Base-by-base conservation (phyloP, 768 basidiomycete species). In the Lepiota subincarnata region DNA sequence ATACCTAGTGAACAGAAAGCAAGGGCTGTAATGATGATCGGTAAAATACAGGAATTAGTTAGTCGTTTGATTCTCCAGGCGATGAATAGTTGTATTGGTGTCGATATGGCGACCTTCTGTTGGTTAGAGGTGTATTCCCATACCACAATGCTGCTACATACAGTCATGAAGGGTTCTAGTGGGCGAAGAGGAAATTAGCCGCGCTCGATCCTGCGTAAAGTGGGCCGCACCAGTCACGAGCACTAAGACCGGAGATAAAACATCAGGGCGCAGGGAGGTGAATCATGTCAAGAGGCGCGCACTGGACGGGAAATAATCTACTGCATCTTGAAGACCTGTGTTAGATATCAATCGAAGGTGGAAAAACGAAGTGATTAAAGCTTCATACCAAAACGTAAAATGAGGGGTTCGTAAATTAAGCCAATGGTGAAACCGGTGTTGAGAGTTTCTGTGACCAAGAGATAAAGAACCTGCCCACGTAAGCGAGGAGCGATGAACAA, bases 401-500 rank as follows among this genome's bases (percentile, higher is more conserved):
- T 73, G 1, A 79, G 66, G 0, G 76, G 75, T 55, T 79, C 69
- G 41, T 72, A 79, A 60, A 78, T 69, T 59, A 77, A 70, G 4
- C 66, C 67, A 42, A 78, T 72, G 55, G 73, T 70, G 53, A 69
- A 71, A 6, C 59, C 74, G 1, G 75, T 75, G 53, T 77, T 77
- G 1, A 72, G 43, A 0, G 73, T 70, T 49, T 77, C 76, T 16
- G 70, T 55, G 14, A 71, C 37, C 56, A 79, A 76, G 6, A 78
- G 58, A 53, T 71, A 73, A 16, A 71, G 49, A 8, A 77, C 71
- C 74, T 76, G 56, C 7, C 31, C 31, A 4, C 10, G 31, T 31
- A 19, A 44, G 10, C n/a, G 26, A 13, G 34, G 34, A 22, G 39
- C 14, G 22, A 28, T 38, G 38, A 37, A 51, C 34, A 10, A 11